Conservation (phyloP, 805 yeast genomes). For the Yamadazyma insecticola region DNA sequence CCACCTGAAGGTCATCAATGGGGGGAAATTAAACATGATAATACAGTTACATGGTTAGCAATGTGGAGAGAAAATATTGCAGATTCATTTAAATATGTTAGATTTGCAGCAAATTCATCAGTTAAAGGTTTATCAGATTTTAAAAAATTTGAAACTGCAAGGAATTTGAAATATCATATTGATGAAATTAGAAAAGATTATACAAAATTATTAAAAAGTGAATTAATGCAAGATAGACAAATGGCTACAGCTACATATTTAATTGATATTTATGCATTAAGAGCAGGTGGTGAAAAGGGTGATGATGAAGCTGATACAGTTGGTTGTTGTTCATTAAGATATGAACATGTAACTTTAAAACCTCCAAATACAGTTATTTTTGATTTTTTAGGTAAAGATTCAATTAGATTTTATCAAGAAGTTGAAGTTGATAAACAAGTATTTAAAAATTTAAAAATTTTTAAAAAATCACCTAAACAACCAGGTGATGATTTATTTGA, state of each 20-base stretch:
- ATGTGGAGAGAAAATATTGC: constrained; percentile 95
- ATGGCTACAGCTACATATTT: constrained; percentile 91
- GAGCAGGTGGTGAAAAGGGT: constrained; percentile 98
- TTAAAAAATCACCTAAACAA: constrained; percentile 82
- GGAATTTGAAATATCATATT: constrained; percentile 72
- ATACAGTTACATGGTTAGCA: constrained; percentile 91
- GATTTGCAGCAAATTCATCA: constrained; percentile 87
- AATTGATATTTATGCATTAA: constrained; percentile 86
- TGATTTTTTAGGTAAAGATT: constrained; percentile 94
- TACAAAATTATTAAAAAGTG: constrained; percentile 60
- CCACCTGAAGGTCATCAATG: constrained; percentile 87
- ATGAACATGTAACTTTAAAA: constrained; percentile 78
- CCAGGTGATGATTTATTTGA: constrained; percentile 94
- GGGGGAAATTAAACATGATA: constrained; percentile 88
- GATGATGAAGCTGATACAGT: constrained; percentile 98
- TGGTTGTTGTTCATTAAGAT: constrained; percentile 93
- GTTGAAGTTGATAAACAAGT: constrained; percentile 91
- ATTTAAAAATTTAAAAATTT: constrained; percentile 79
- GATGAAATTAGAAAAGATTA: constrained; percentile 74
- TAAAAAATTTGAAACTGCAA: constrained; percentile 90
- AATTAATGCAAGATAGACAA: constrained; percentile 80
- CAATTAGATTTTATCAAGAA: constrained; percentile 86
- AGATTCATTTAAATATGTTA: constrained; percentile 78
- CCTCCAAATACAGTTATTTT: constrained; percentile 85
- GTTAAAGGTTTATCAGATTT: constrained; percentile 87